Percentiles rank a stretch among this genome's conserved stretches.
phyloP scores from a whole-genome alignment of 805 yeast genomes.

The Lipomyces japonicus region DNA sequence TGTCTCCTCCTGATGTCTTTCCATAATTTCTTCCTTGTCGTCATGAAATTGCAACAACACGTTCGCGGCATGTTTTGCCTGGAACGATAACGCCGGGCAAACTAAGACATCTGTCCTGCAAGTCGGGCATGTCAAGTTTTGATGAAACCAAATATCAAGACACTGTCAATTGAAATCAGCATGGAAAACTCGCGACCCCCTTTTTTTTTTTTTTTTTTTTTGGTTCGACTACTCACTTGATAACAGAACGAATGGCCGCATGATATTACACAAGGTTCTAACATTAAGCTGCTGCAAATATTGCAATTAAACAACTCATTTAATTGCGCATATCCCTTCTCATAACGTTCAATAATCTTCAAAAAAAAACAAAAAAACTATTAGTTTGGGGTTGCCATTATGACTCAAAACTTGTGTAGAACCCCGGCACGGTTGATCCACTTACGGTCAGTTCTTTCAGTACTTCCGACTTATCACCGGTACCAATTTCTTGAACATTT shows the following conservation, averaged over 20 bases:
- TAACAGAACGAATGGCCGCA: constrained; percentile 31
- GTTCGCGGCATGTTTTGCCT: constrained; percentile 11
- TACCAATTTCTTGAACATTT: too few species aligned
- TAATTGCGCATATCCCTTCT: constrained; percentile 5
- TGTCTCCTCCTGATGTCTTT: constrained; percentile 7
- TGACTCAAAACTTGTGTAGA: too few species aligned
- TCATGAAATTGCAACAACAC: constrained; percentile 6
- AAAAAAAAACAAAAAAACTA: too few species aligned
- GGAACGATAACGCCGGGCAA: constrained; percentile 19
- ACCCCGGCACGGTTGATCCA: too few species aligned
- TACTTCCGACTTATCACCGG: too few species aligned
- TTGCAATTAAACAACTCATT: constrained; percentile 11
- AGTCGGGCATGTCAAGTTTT: constrained; percentile 19
- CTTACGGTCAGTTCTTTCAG: too few species aligned
- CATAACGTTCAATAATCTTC: constrained; percentile 7
- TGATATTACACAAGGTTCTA: constrained; percentile 25
- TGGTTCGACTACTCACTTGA: constrained; percentile 18
- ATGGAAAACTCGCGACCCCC: not conserved
- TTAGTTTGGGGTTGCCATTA: too few species aligned
- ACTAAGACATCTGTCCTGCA: constrained; percentile 11
- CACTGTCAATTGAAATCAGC: constrained; percentile 12
- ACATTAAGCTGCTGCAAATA: constrained; percentile 25
- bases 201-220: too few species aligned
- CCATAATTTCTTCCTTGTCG: constrained; percentile 1
- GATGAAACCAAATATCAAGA: constrained; percentile 20